Conservation (phyloP, 345 rosid species). For the Gossypium raimondii region DNA sequence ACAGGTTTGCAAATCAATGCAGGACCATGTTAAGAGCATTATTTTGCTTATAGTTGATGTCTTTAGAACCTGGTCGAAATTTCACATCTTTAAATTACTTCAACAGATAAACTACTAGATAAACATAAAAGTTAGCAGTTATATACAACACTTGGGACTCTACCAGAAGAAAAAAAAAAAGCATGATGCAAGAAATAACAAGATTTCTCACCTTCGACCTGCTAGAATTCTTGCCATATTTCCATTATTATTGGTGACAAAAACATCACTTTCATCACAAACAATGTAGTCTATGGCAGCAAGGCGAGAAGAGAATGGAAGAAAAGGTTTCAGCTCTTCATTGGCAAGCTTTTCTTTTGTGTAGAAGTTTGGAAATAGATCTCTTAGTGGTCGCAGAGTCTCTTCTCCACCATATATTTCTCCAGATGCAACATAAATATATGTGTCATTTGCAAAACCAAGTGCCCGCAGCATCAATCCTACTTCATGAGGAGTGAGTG, state of each 20-base stretch:
- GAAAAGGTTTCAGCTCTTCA: constrained; percentile 69
- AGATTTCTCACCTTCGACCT: constrained; percentile 77
- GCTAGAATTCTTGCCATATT: constrained; percentile 99
- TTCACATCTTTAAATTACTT: constrained; percentile 2
- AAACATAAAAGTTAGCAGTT: background rate
- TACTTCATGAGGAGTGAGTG: constrained; percentile 93
- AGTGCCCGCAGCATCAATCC: constrained; percentile 95
- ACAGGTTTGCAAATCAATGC: background rate
- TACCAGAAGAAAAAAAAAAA: background rate
- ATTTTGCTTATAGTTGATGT: background rate
- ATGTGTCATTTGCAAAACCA: constrained; percentile 82
- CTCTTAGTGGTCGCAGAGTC: constrained; percentile 76
- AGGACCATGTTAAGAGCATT: background rate
- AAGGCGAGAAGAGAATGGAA: constrained; percentile 81
- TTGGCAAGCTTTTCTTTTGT: constrained; percentile 89
- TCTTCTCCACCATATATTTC: constrained; percentile 97
- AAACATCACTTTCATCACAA: constrained; percentile 92
- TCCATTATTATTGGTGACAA: constrained; percentile 92
- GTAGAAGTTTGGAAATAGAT: constrained; percentile 87
- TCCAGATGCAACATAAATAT: constrained; percentile 92
- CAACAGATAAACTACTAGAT: background rate
- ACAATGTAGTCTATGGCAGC: constrained; percentile 93
- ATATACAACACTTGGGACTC: background rate
- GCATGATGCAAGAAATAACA: background rate
- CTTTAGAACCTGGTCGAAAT: background rate